Evolutionary conservation across 2,329 filamentous ascomycete genomes (phyloP).

Genomic region (Trichoderma brevicompactum): DNA sequence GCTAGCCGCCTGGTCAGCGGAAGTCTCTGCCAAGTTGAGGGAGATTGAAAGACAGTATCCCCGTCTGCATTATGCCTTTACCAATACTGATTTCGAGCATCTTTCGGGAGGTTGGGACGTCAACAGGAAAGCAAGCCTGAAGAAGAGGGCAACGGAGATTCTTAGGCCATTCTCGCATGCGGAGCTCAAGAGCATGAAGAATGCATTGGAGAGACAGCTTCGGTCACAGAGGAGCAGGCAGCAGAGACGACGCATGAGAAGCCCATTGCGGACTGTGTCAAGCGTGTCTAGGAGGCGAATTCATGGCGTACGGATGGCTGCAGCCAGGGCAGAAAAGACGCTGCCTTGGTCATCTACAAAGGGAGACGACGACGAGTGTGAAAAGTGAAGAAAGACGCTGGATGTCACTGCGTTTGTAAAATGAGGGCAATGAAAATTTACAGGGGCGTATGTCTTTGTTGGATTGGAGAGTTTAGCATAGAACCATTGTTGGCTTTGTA

Average conservation of each 20-base stretch:
- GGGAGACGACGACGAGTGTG: not conserved
- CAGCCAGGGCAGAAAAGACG: not conserved
- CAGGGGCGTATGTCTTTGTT: not conserved
- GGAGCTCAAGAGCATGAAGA: slow-evolving; percentile 38
- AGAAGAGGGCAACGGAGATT: slow-evolving; percentile 38
- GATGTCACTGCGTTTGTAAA: not conserved
- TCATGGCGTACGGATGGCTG: not conserved
- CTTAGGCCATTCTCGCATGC: slow-evolving; percentile 39
- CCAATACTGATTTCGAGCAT: slow-evolving; percentile 39
- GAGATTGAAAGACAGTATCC: slow-evolving; percentile 48
- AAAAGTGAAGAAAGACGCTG: not conserved
- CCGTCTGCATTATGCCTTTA: slow-evolving; percentile 48
- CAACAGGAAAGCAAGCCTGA: slow-evolving; percentile 36
- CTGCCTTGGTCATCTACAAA: not conserved
- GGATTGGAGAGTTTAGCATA: slow-evolving; percentile 13
- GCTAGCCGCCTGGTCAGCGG: slow-evolving; percentile 53
- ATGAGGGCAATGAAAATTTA: not conserved
- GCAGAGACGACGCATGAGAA: slow-evolving; percentile 1
- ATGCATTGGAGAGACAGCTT: slow-evolving; percentile 33
- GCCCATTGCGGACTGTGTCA: not conserved
- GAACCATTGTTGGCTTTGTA: not conserved
- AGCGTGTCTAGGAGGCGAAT: not conserved
- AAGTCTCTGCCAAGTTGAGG: slow-evolving; percentile 47
- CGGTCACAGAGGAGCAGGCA: not conserved
- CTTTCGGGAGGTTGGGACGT: slow-evolving; percentile 37